A percentile compares a stretch with the other conserved stretches of the same genome.
phyloP scores from a whole-genome alignment of 164 flowering plant species.

The Stephania japonica region DNA sequence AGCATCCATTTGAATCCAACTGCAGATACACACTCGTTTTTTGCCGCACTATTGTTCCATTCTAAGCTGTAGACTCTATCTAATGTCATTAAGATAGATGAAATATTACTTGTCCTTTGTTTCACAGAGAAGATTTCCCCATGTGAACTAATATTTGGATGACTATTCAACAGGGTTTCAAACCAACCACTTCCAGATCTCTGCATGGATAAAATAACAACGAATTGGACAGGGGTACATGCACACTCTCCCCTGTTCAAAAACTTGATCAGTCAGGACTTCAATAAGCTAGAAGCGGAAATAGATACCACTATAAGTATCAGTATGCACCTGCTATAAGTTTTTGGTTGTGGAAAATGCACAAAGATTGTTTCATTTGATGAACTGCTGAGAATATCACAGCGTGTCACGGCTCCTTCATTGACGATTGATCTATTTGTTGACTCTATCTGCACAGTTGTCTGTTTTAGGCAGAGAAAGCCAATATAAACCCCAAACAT shows the following conservation, averaged over 20 bases:
- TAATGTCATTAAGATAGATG: conserved; percentile 33
- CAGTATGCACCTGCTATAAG: conserved; percentile 20
- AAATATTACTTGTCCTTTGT: conserved; percentile 33
- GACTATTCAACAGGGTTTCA: conserved; percentile 46
- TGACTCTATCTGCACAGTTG: conserved; percentile 12
- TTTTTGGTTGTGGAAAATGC: conserved; percentile 28
- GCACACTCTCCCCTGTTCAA: conserved; percentile 41
- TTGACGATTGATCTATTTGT: background rate
- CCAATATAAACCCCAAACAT: conserved; percentile 22
- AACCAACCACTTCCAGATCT: conserved; percentile 63
- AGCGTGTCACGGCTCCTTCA: conserved; percentile 2
- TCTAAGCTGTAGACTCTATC: conserved; percentile 46
- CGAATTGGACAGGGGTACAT: conserved; percentile 44
- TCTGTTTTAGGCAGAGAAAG: conserved; percentile 20
- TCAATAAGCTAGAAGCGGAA: background rate
- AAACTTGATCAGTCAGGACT: conserved; percentile 1
- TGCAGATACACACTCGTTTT: conserved; percentile 48
- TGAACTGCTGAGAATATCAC: conserved; percentile 10
- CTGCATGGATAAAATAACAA: conserved; percentile 50
- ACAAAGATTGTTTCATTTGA: conserved; percentile 16
- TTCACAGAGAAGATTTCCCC: conserved; percentile 41
- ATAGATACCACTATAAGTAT: background rate
- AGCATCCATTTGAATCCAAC: conserved; percentile 66
- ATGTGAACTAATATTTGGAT: conserved; percentile 45
- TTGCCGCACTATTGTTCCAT: conserved; percentile 47